phyloP scores from a whole-genome alignment of 2,329 filamentous ascomycete species.

The Phialophora verrucosa region DNA sequence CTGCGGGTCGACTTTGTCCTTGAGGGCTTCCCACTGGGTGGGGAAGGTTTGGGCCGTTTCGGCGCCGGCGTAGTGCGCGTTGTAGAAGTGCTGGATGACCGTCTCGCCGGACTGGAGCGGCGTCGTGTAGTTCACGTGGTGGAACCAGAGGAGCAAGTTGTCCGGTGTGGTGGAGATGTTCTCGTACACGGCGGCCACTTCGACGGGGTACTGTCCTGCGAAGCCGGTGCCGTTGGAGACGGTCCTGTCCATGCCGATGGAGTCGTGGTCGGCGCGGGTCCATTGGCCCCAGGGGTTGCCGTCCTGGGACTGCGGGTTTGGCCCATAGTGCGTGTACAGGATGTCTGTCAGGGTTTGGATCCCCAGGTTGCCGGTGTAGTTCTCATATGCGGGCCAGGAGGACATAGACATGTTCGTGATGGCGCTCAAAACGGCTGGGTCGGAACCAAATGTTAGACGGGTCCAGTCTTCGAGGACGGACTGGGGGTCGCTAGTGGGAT shows the following conservation, averaged over 20 bases:
- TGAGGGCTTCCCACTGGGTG: constrained; percentile 59
- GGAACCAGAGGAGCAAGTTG: constrained; percentile 73
- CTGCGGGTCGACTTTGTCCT: constrained; percentile 64
- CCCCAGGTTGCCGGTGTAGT: constrained; percentile 72
- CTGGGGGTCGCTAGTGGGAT: constrained; percentile 60
- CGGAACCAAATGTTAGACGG: constrained; percentile 67
- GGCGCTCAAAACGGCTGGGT: constrained; percentile 61
- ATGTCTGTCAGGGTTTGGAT: constrained; percentile 73
- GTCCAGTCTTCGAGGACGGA: constrained; percentile 68
- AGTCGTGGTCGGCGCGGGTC: constrained; percentile 66
- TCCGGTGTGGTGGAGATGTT: constrained; percentile 68
- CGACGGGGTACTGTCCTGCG: constrained; percentile 68
- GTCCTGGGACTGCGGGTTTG: constrained; percentile 70
- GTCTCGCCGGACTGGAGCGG: constrained; percentile 67
- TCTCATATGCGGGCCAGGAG: constrained; percentile 74
- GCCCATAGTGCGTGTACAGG: constrained; percentile 69
- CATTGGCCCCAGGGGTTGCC: constrained; percentile 74
- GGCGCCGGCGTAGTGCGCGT: constrained; percentile 66
- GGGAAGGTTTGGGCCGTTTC: constrained; percentile 65
- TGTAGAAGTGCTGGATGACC: constrained; percentile 71
- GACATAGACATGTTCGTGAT: constrained; percentile 69
- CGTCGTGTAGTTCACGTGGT: constrained; percentile 72
- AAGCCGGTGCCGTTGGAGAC: constrained; percentile 70
- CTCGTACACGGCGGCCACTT: constrained; percentile 65
- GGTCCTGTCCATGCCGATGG: constrained; percentile 74